Percentiles rank a stretch among this genome's conserved stretches.
Conservation (phyloP, 352 stramenopile genomes). For the Phytophthora melonis region DNA sequence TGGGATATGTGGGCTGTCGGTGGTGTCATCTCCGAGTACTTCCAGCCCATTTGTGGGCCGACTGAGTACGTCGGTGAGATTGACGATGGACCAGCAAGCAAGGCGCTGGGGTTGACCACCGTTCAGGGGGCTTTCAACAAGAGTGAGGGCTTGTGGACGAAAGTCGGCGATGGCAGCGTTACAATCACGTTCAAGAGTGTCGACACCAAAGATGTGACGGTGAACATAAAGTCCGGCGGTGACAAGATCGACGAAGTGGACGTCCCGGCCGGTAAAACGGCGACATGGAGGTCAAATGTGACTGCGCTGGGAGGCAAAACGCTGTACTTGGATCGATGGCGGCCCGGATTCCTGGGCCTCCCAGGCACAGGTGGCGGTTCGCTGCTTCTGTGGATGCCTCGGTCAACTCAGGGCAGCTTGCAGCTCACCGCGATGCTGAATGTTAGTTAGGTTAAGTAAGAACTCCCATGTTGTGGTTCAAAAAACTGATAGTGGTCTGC, state of each 20-base stretch:
- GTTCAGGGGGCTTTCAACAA: conserved; percentile 46
- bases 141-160: conserved; percentile 35
- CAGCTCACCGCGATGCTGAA: conserved; percentile 28
- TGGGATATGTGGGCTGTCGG: conserved; percentile 50
- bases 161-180: conserved; percentile 31
- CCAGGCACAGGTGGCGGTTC: conserved; percentile 39
- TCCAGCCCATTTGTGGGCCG: conserved; percentile 56
- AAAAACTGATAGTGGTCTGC: background rate
- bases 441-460: conserved; percentile 14
- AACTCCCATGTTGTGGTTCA: background rate
- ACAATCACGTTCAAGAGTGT: conserved; percentile 35
- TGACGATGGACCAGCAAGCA: conserved; percentile 39
- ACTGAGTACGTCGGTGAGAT: conserved; percentile 49
- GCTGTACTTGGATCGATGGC: conserved; percentile 49
- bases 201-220: conserved; percentile 36
- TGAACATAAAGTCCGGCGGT: conserved; percentile 46
- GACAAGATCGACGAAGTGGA: conserved; percentile 34
- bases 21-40: conserved; percentile 43
- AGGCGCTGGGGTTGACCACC: conserved; percentile 43
- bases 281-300: conserved; percentile 35
- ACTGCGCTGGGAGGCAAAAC: conserved; percentile 37
- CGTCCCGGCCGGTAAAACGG: conserved; percentile 34
- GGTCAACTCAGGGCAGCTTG: conserved; percentile 19
- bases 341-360: conserved; percentile 38
- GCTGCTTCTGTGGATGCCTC: conserved; percentile 42